Evolutionary conservation across 176 grass and related monocot species (phyloP).

Genomic region (maize (Zea mays)): Zm-B73-REFERENCE-NAM-5.0 NC_050098.1:122382001-122382500

Average conservation of each 20-base stretch:
- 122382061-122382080: not conserved
- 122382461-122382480: not conserved
- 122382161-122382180: not conserved
- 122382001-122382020: not conserved
- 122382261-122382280: not conserved
- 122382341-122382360: not conserved
- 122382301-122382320: slow-evolving; percentile 1
- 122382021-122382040: not conserved
- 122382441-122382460: not conserved
- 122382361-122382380: slow-evolving; percentile 18
- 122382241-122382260: not conserved
- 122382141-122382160: not conserved
- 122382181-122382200: not conserved
- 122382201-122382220: not conserved
- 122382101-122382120: not conserved
- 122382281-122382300: not conserved
- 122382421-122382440: not conserved
- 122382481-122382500: not conserved
- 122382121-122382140: not conserved
- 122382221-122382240: not conserved
- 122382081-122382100: not conserved
- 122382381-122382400: slow-evolving; percentile 10
- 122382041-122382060: not conserved
- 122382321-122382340: slow-evolving; percentile 14
- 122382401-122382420: slow-evolving; percentile 2